Conservation (phyloP, 78 protist genomes). For the Dictyostelium firmibasis region DNA sequence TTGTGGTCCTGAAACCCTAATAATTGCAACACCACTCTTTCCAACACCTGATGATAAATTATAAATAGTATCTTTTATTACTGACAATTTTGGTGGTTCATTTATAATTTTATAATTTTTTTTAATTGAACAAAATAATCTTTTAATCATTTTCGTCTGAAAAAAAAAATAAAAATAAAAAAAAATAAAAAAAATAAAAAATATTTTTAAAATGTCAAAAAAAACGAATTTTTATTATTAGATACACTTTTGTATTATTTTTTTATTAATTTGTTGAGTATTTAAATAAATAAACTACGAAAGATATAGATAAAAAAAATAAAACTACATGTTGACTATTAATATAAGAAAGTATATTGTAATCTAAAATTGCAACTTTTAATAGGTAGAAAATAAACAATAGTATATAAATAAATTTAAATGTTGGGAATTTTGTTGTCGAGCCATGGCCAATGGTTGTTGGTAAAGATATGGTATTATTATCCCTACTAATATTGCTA, state of each 20-base stretch:
- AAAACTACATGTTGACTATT: background rate
- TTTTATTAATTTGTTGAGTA: background rate
- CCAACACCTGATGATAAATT: slow-evolving; percentile 34
- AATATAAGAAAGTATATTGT: background rate
- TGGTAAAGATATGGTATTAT: too few species aligned
- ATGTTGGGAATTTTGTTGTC: background rate
- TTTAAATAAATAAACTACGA: background rate
- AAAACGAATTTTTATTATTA: background rate
- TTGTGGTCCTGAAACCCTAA: slow-evolving; percentile 62
- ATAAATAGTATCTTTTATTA: slow-evolving; percentile 49
- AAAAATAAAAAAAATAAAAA: background rate
- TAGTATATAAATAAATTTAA: too few species aligned
- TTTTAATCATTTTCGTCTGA: background rate
- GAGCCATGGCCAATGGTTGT: too few species aligned
- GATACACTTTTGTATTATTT: too few species aligned
- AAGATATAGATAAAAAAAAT: background rate
- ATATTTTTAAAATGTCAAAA: background rate
- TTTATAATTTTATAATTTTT: background rate
- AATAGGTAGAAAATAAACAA: too few species aligned
- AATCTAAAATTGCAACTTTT: background rate
- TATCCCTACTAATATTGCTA: too few species aligned
- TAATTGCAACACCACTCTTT: slow-evolving; percentile 67
- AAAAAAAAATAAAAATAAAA: slow-evolving; percentile 5
- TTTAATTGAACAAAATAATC: background rate
- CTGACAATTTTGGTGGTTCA: slow-evolving; percentile 14